phyloP scores from a whole-genome alignment of 352 stramenopile genomes.

The Blastocystis sp. region DNA sequence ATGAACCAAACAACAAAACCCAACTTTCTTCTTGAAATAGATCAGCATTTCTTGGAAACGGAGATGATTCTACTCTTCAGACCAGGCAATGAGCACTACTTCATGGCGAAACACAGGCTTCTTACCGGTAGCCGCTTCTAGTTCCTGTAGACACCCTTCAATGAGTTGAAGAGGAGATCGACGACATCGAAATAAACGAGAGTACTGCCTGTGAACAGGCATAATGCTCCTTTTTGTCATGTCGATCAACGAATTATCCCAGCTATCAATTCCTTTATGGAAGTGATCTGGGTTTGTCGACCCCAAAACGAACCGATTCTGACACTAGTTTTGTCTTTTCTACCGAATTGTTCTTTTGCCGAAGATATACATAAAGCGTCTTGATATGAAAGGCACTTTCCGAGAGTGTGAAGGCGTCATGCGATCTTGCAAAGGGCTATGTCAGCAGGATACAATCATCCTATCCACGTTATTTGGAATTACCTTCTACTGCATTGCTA shows the following conservation, averaged over 20 bases:
- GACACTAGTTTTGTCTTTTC: no score
- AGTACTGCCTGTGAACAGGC: no score
- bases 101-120: neutral
- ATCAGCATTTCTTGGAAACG: neutral
- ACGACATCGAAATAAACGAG: neutral
- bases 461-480: neutral
- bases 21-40: neutral
- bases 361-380: neutral
- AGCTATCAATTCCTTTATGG: no score
- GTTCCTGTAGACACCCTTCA: neutral
- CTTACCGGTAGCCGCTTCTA: neutral
- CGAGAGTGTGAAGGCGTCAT: neutral
- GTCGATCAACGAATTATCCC: no score
- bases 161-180: neutral
- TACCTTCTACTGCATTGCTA: neutral
- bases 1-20: neutral
- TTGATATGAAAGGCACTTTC: neutral
- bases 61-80: neutral
- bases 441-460: neutral
- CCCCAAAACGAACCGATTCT: no score
- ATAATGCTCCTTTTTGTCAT: no score
- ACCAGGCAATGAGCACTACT: neutral
- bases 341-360: neutral
- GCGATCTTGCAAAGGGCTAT: neutral
- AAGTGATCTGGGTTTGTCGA: no score